Conservation (phyloP, 441 rosid species). For the Adansonia madagascariensis region DNA sequence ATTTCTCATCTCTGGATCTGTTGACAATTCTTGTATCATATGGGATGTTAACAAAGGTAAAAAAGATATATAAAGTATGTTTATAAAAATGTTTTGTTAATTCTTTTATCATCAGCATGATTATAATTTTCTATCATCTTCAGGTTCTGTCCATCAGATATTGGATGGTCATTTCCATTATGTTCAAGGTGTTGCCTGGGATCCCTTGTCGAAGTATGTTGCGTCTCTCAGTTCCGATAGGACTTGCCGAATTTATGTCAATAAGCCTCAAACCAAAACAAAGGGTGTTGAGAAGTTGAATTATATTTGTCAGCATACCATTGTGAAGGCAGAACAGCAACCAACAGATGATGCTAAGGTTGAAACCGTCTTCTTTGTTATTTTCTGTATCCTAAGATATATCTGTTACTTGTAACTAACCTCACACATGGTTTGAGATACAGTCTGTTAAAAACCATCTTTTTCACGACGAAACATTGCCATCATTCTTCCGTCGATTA, state of each 20-base stretch:
- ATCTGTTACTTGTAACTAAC: constrained; percentile 17
- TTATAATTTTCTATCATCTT: constrained; percentile 28
- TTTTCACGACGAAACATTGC: constrained; percentile 92
- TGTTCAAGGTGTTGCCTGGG: constrained; percentile 99
- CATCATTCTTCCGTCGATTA: constrained; percentile 93
- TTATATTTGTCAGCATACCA: constrained; percentile 80
- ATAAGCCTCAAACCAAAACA: constrained; percentile 67
- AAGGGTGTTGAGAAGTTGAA: constrained; percentile 64
- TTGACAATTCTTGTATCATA: constrained; percentile 93
- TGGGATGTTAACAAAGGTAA: constrained; percentile 93
- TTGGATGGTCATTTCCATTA: constrained; percentile 87
- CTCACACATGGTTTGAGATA: constrained; percentile 26
- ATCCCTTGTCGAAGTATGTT: constrained; percentile 76
- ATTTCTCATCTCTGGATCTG: constrained; percentile 88
- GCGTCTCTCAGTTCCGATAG: constrained; percentile 94
- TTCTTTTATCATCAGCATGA: constrained; percentile 17
- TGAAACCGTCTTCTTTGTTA: constrained; percentile 29
- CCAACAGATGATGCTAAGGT: constrained; percentile 66
- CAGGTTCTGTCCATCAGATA: constrained; percentile 89
- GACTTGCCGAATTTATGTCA: constrained; percentile 83
- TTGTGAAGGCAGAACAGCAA: constrained; percentile 71
- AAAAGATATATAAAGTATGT: constrained; percentile 18
- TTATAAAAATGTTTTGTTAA: constrained; percentile 7
- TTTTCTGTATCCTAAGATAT: constrained; percentile 17
- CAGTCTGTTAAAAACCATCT: constrained; percentile 75